phyloP scores from a whole-genome alignment of 2,329 filamentous ascomycete species.

The Pseudofabraea citricarpa region DNA sequence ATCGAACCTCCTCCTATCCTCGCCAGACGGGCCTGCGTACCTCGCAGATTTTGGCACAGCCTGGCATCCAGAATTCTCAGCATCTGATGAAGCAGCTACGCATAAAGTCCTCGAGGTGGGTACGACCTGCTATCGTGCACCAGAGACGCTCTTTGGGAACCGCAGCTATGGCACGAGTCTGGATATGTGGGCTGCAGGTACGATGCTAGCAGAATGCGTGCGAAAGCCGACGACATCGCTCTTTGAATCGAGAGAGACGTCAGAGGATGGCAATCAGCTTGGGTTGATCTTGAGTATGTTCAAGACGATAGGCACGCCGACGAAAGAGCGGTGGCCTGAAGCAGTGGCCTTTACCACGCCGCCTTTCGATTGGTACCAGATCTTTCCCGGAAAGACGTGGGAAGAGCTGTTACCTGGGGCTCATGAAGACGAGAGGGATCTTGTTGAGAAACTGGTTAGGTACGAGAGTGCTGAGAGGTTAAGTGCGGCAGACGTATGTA shows the following conservation, averaged over 20 bases:
- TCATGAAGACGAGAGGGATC: conserved; percentile 51
- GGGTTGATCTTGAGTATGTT: conserved; percentile 91
- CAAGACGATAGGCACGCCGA: conserved; percentile 83
- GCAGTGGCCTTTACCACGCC: conserved; percentile 61
- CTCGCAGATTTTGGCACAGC: conserved; percentile 91
- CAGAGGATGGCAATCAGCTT: conserved; percentile 85
- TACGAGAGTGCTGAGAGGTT: conserved; percentile 67
- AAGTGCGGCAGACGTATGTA: conserved; percentile 56
- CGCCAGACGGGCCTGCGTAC: conserved; percentile 65
- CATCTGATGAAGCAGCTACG: conserved; percentile 53
- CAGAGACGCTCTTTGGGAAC: conserved; percentile 85
- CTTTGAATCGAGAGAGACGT: conserved; percentile 70
- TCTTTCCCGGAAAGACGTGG: conserved; percentile 67
- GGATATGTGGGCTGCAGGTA: conserved; percentile 87
- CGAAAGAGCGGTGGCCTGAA: conserved; percentile 77
- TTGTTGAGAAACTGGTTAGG: conserved; percentile 63
- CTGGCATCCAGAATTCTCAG: conserved; percentile 60
- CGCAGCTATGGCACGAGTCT: conserved; percentile 65
- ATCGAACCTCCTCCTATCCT: conserved; percentile 74
- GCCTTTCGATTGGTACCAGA: conserved; percentile 86
- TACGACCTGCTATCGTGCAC: conserved; percentile 84
- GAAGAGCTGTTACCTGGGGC: conserved; percentile 60
- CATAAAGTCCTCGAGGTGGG: conserved; percentile 88
- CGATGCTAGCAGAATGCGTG: conserved; percentile 74
- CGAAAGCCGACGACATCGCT: conserved; percentile 53